phyloP scores from a whole-genome alignment of 2,329 filamentous ascomycete genomes.

The Colletotrichum shisoi region DNA sequence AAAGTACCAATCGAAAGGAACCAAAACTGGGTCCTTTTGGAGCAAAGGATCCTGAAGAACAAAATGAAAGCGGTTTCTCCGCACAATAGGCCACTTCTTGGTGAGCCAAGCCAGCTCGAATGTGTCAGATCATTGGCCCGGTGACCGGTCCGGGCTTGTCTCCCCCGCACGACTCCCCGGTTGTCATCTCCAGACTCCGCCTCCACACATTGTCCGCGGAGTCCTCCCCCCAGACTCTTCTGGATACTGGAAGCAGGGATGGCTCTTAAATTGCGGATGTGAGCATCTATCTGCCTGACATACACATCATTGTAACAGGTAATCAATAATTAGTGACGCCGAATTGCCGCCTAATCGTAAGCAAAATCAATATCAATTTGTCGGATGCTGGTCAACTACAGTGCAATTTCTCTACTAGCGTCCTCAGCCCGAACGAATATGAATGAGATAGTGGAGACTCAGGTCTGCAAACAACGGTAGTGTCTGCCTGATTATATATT shows the following conservation, averaged over 20 bases:
- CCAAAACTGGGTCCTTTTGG: constrained; percentile 9
- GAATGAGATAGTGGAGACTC: no score
- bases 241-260: not conserved
- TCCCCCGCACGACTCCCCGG: constrained; percentile 34
- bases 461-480: no score
- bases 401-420: no score
- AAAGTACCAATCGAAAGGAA: not conserved
- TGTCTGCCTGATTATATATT: no score
- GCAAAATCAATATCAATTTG: no score
- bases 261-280: not conserved
- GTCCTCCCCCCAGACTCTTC: not conserved
- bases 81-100: not conserved
- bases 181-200: constrained; percentile 12
- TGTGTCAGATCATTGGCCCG: constrained; percentile 4
- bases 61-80: not conserved
- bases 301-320: not conserved
- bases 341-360: no score
- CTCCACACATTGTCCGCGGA: constrained; percentile 21
- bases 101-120: constrained; percentile 9
- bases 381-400: no score
- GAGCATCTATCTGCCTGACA: not conserved
- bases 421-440: no score
- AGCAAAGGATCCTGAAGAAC: not conserved
- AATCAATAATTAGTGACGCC: no score
- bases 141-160: constrained; percentile 31